These are phyloP conservation scores for Podaxis sp. DNA, from an alignment of 768 basidiomycete species.

Conservation along the genomic window DNA sequence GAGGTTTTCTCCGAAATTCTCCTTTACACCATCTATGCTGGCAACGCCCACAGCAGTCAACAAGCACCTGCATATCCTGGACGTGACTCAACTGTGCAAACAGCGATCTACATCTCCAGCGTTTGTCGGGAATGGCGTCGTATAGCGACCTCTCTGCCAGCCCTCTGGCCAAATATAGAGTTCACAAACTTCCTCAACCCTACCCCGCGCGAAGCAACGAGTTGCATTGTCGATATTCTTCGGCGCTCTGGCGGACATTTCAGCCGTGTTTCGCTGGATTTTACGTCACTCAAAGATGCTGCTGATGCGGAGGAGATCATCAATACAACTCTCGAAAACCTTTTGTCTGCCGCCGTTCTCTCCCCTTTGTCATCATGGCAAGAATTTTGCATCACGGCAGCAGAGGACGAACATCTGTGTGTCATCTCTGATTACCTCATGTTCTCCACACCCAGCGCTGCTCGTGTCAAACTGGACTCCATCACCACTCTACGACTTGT, in stretches of 20 bases:
- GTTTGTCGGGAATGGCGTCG: constrained; percentile 8
- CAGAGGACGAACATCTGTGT: neutral
- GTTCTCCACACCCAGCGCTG: neutral
- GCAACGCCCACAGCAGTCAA: neutral
- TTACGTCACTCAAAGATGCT: neutral
- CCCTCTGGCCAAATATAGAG: neutral
- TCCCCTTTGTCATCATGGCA: neutral
- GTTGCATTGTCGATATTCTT: neutral
- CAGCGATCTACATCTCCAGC: constrained; percentile 2
- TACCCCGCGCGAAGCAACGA: neutral
- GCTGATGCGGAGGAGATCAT: neutral
- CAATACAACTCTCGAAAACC: neutral
- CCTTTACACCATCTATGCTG: neutral
- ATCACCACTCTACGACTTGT: constrained; percentile 1
- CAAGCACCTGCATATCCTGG: neutral
- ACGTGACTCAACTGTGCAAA: neutral
- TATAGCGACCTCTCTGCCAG: neutral
- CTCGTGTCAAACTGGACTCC: neutral
- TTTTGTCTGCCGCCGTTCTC: neutral
- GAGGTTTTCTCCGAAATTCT: constrained; percentile 6
- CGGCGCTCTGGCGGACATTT: neutral
- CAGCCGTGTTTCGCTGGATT: neutral
- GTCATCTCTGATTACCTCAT: neutral
- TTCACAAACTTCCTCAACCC: constrained; percentile 4
- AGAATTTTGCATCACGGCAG: neutral